Base-by-base conservation (phyloP, 345 rosid genomes). In the Triadica sebifera region DNA sequence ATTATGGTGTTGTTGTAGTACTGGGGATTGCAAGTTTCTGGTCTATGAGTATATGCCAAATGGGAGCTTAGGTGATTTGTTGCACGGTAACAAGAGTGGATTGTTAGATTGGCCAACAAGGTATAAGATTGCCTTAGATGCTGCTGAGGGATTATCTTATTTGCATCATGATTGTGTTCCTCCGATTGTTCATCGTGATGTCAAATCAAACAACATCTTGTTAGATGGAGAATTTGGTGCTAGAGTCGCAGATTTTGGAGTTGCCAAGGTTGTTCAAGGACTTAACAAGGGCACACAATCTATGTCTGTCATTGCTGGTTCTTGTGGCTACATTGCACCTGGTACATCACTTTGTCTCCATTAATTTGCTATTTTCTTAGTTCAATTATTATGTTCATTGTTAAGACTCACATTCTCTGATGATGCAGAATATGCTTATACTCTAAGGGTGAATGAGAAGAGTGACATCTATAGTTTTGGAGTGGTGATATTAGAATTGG, bases 241-340 rank as follows among this genome's bases (percentile, higher is more conserved):
- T 57, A 89, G 87, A 81, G 91, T 92, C 16, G 92, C 98, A 0
- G 98, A 94, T 78, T 94, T 92, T 75, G 98, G 98, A 11, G 87
- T 94, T 17, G 98, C 98, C 6, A 94, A 92, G 79, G 78, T 87
- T n/a, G 86, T 89, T 62, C 79, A 75, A 46, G 80, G 84, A 46
- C 81, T 75, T 4, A 69, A 82, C 65, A 83, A 85, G 66, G 82
- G 88, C 16, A 85, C 79, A 5, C 90, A 88, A 67, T 81, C 90
- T 69, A 92, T 93, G 98, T 95, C 99, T 37, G 91, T 83, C 9
- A 84, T 95, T 38, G 94, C 96, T 0, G 99, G 99, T 74, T 92
- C 98, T 24, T 92, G 89, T 37, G 97, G 98, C 64, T 94, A 94
- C 76, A 92, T 94, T 80, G 98, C 98, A 76, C 98, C 98, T 86